phyloP scores from a whole-genome alignment of 2,329 filamentous ascomycete species.

The Botrytis aclada region DNA sequence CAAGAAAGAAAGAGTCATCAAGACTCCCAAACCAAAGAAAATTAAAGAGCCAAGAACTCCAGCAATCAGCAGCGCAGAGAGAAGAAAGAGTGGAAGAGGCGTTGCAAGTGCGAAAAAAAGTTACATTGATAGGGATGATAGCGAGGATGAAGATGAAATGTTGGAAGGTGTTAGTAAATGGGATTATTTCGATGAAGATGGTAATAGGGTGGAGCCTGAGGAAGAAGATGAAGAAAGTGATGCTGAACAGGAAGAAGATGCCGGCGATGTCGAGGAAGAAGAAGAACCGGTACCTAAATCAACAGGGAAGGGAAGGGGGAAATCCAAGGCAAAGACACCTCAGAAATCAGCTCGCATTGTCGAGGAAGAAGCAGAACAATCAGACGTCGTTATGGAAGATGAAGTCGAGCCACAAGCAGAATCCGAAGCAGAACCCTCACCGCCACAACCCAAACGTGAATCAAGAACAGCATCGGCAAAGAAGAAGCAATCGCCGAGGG shows the following conservation, averaged over 20 bases:
- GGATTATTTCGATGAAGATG: conserved; percentile 42
- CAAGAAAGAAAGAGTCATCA: conserved; percentile 34
- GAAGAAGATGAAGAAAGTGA: conserved; percentile 26
- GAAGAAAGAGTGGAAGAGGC: conserved; percentile 40
- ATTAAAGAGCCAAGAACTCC: conserved; percentile 24
- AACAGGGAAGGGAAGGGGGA: not conserved
- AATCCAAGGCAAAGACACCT: not conserved
- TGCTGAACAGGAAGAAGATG: conserved; percentile 17
- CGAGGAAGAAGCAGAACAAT: not conserved
- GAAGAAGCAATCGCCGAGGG: conserved; percentile 3
- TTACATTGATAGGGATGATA: conserved; percentile 42
- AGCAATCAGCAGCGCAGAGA: conserved; percentile 29
- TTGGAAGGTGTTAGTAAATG: conserved; percentile 37
- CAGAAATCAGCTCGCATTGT: conserved; percentile 4
- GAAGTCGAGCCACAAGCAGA: conserved; percentile 2
- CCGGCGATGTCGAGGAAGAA: conserved; percentile 9
- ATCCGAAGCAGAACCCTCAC: not conserved
- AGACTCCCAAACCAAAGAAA: conserved; percentile 36
- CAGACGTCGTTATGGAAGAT: not conserved
- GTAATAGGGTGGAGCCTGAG: conserved; percentile 36
- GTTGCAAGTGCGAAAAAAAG: conserved; percentile 39
- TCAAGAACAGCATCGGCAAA: not conserved
- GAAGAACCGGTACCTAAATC: conserved; percentile 18
- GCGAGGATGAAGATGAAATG: conserved; percentile 43
- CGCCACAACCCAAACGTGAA: conserved; percentile 3